phyloP scores from a whole-genome alignment of 768 basidiomycete genomes.

The Termitomyces sp. region DNA sequence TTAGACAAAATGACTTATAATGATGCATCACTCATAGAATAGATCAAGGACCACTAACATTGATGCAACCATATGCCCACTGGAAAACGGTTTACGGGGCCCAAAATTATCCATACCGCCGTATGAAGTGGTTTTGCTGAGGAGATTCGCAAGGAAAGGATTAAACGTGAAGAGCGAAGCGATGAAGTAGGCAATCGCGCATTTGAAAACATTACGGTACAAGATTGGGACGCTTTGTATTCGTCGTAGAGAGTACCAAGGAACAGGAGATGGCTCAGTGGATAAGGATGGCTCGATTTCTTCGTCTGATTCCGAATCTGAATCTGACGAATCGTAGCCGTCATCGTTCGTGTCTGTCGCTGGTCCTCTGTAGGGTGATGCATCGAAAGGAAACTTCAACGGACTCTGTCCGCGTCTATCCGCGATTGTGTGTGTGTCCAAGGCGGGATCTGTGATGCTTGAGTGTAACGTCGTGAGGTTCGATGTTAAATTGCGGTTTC shows the following conservation, averaged over 20 bases:
- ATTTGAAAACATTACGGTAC: slow-evolving; percentile 80
- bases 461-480: background rate
- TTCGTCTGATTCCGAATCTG: slow-evolving; percentile 9
- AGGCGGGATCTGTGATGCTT: slow-evolving; percentile 10
- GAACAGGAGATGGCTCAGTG: background rate
- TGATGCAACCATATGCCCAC: slow-evolving; percentile 90
- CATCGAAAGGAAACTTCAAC: background rate
- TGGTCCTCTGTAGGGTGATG: background rate
- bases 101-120: slow-evolving; percentile 24
- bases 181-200: slow-evolving; percentile 84
- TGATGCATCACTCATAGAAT: background rate
- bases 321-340: slow-evolving; percentile 17
- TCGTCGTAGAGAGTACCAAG: slow-evolving; percentile 14
- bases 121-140: slow-evolving; percentile 54
- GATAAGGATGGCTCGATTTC: slow-evolving; percentile 3
- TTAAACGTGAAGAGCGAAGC: slow-evolving; percentile 92
- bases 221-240: slow-evolving; percentile 40
- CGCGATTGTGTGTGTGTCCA: slow-evolving; percentile 2
- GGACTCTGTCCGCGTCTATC: slow-evolving; percentile 1
- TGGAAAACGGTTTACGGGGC: slow-evolving; percentile 56
- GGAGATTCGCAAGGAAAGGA: slow-evolving; percentile 60
- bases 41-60: slow-evolving; percentile 49
- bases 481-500: background rate
- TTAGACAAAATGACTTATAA: background rate
- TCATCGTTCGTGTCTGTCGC: slow-evolving; percentile 9